Conservation (phyloP, 345 rosid genomes). For the Clausena lansium region DNA sequence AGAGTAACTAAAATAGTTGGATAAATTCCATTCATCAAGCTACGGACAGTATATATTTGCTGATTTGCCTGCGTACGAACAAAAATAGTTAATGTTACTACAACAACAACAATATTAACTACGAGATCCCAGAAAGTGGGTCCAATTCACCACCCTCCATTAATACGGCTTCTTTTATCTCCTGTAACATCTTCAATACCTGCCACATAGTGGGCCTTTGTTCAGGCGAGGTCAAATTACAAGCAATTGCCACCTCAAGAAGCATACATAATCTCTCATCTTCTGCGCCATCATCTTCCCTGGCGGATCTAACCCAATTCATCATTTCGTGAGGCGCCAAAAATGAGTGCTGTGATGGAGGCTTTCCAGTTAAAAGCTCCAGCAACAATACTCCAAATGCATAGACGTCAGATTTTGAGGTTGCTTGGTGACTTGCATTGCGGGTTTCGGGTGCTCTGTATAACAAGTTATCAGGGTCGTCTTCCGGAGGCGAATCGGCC, state of each 20-base stretch:
- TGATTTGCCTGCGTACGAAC: no score
- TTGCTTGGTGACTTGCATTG: conserved; percentile 31
- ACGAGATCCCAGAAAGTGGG: conserved; percentile 26
- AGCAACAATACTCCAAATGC: conserved; percentile 72
- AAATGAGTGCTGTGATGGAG: conserved; percentile 60
- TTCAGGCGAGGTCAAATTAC: conserved; percentile 64
- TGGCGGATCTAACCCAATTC: conserved; percentile 54
- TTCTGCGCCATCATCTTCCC: conserved; percentile 58
- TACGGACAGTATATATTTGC: not conserved
- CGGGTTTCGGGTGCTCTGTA: conserved; percentile 66
- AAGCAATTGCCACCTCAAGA: conserved; percentile 66
- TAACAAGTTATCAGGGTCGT: conserved; percentile 38
- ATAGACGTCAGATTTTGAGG: conserved; percentile 68
- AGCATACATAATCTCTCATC: conserved; percentile 69
- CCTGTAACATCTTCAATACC: conserved; percentile 87
- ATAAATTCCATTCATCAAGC: not conserved
- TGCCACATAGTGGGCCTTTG: conserved; percentile 99
- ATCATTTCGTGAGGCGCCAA: conserved; percentile 37
- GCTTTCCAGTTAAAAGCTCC: conserved; percentile 77
- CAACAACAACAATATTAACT: not conserved
- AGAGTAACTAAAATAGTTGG: not conserved
- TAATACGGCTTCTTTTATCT: conserved; percentile 69
- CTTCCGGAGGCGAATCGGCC: conserved; percentile 17
- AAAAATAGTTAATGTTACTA: no score
- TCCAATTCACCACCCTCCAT: conserved; percentile 58